Percentiles rank a stretch among this genome's conserved stretches.
Evolutionary conservation across 2,329 filamentous ascomycete species (phyloP).

Genomic region (Rhexocercosporidium sp.): DNA sequence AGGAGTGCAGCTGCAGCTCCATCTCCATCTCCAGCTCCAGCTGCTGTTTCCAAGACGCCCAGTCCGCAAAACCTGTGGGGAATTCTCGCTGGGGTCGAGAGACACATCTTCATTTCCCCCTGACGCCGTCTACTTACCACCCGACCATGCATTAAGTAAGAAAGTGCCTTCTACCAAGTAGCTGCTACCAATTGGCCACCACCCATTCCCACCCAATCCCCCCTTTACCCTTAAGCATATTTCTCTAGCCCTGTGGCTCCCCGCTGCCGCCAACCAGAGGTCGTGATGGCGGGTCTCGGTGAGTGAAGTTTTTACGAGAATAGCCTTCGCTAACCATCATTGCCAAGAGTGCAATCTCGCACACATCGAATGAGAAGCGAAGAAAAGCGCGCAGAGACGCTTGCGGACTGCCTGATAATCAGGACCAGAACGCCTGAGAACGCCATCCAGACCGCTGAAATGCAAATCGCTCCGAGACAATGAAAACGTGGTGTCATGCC

Average conservation of each 20-base stretch:
- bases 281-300: conserved; percentile 16
- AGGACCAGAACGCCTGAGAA: background rate
- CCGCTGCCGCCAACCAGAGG: background rate
- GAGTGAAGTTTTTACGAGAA: conserved; percentile 8
- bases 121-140: conserved; percentile 12
- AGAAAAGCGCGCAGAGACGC: conserved; percentile 1
- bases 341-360: conserved; percentile 7
- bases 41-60: background rate
- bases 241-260: background rate
- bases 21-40: too few relatives aligned
- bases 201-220: background rate
- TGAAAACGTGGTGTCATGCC: conserved; percentile 8
- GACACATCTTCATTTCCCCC: conserved; percentile 15
- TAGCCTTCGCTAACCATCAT: background rate
- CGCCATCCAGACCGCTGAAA: background rate
- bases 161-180: background rate
- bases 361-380: background rate
- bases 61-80: conserved; percentile 8
- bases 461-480: background rate
- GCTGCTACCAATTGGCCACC: background rate
- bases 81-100: background rate
- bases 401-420: background rate
- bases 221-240: conserved; percentile 2
- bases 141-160: background rate
- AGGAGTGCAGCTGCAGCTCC: too few relatives aligned